These are phyloP conservation scores for Trichophaea hybrida DNA, from an alignment of 2,329 filamentous ascomycete genomes.

Conservation along the genomic window DNA sequence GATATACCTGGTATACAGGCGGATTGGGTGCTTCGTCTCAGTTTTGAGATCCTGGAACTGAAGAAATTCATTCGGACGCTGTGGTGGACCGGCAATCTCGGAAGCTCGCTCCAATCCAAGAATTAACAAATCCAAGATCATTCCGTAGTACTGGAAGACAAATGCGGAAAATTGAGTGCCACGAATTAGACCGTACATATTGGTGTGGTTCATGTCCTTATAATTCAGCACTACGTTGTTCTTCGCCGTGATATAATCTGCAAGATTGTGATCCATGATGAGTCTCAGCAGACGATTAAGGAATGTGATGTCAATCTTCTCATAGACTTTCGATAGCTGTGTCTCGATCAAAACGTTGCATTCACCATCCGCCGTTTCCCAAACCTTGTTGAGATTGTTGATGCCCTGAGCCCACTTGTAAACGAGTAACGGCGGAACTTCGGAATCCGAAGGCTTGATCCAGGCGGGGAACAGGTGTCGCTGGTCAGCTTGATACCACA, in stretches of 20 bases:
- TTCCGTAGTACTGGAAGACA: constrained; percentile 95
- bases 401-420: constrained; percentile 99
- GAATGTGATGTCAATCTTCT: constrained; percentile 94
- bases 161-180: constrained; percentile 96
- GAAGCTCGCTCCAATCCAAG: constrained; percentile 91
- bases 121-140: constrained; percentile 84
- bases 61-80: constrained; percentile 90
- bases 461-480: constrained; percentile 92
- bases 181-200: constrained; percentile 96
- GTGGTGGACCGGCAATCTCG: constrained; percentile 87
- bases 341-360: constrained; percentile 99
- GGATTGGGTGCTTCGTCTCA: constrained; percentile 84
- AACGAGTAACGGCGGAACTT: constrained; percentile 81
- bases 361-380: constrained; percentile 85
- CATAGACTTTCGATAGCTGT: constrained; percentile 95
- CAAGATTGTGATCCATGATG: constrained; percentile 99
- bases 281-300: constrained; percentile 82
- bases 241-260: constrained; percentile 97
- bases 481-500: constrained; percentile 98
- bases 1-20: constrained; percentile 94
- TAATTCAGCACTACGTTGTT: constrained; percentile 99
- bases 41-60: constrained; percentile 91
- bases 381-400: constrained; percentile 92
- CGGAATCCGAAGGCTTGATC: constrained; percentile 98
- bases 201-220: constrained; percentile 99